Conservation (phyloP, 2,329 filamentous ascomycete species). For the Pseudogymnoascus sp. region DNA sequence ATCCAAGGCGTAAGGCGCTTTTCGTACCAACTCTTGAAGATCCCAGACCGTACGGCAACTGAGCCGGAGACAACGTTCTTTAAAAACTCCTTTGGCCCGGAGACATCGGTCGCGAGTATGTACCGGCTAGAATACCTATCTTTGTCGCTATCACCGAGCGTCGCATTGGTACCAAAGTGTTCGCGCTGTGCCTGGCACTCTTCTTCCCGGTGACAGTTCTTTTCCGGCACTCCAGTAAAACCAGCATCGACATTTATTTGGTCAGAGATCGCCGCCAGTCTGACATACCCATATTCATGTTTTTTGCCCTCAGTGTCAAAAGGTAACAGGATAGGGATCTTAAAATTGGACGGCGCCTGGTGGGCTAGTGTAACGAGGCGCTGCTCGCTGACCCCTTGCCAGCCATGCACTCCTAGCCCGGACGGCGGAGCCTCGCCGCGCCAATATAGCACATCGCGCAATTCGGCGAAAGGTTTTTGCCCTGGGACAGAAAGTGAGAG, state of each 20-base stretch:
- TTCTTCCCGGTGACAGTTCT: conserved; percentile 23
- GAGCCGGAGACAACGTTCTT: conserved; percentile 43
- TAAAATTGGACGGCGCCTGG: conserved; percentile 31
- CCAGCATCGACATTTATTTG: conserved; percentile 27
- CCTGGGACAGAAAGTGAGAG: not conserved
- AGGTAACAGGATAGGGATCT: conserved; percentile 18
- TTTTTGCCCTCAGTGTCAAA: conserved; percentile 27
- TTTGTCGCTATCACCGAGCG: conserved; percentile 29
- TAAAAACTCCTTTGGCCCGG: conserved; percentile 40
- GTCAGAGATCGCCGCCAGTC: conserved; percentile 27
- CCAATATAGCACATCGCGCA: conserved; percentile 44
- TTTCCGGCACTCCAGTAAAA: conserved; percentile 28
- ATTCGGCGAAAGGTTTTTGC: conserved; percentile 25
- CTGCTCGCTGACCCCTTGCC: conserved; percentile 51
- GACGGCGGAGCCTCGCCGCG: conserved; percentile 39
- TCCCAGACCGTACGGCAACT: conserved; percentile 48
- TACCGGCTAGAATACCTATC: conserved; percentile 38
- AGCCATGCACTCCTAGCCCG: conserved; percentile 42
- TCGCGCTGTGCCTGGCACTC: conserved; percentile 28
- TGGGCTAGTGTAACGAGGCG: conserved; percentile 49
- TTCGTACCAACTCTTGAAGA: conserved; percentile 59
- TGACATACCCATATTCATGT: conserved; percentile 34
- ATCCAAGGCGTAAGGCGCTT: conserved; percentile 50
- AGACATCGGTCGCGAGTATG: conserved; percentile 49
- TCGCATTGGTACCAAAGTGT: conserved; percentile 22